Percentiles rank a stretch among this genome's conserved stretches.
phyloP scores from a whole-genome alignment of 108 stramenopile genomes.

The Pseudonitzschia multistriata region DNA sequence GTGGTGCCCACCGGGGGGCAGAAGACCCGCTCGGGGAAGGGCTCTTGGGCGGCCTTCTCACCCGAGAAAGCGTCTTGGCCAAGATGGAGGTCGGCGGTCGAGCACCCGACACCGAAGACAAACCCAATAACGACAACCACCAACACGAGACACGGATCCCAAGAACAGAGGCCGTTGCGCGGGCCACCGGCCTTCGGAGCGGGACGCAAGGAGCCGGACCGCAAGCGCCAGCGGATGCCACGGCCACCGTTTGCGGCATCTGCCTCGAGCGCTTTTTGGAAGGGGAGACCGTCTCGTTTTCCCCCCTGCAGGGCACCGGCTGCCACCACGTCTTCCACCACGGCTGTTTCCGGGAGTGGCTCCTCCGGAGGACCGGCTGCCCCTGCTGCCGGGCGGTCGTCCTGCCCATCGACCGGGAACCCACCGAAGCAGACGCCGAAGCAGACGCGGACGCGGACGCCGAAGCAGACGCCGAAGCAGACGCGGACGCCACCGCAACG shows the following conservation, averaged over 20 bases:
- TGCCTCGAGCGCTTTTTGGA: conserved; percentile 49
- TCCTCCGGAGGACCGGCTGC: conserved; percentile 40
- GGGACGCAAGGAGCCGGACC: conserved; percentile 9
- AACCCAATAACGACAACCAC: not conserved
- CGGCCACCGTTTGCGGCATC: conserved; percentile 44
- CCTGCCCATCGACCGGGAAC: conserved; percentile 34
- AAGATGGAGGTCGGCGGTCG: not conserved
- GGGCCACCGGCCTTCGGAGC: not conserved
- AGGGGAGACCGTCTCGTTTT: conserved; percentile 49
- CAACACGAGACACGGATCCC: not conserved
- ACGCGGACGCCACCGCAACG: not conserved
- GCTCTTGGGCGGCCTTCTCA: too few species aligned
- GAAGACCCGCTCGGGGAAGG: too few species aligned
- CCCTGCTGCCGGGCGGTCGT: conserved; percentile 46
- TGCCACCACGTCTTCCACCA: conserved; percentile 67
- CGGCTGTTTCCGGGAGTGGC: conserved; percentile 55
- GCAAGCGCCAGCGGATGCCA: too few species aligned
- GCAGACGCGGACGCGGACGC: not conserved
- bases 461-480: not conserved
- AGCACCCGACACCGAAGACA: too few species aligned
- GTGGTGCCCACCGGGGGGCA: too few species aligned
- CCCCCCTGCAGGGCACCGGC: conserved; percentile 16
- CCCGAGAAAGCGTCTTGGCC: not conserved
- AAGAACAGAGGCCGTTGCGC: not conserved
- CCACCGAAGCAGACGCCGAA: not conserved